A percentile compares a stretch with the other conserved stretches of the same genome.
Evolutionary conservation across 495 filamentous ascomycete genomes (phyloP).

Genomic region (Penicillium cinerascens): DNA sequence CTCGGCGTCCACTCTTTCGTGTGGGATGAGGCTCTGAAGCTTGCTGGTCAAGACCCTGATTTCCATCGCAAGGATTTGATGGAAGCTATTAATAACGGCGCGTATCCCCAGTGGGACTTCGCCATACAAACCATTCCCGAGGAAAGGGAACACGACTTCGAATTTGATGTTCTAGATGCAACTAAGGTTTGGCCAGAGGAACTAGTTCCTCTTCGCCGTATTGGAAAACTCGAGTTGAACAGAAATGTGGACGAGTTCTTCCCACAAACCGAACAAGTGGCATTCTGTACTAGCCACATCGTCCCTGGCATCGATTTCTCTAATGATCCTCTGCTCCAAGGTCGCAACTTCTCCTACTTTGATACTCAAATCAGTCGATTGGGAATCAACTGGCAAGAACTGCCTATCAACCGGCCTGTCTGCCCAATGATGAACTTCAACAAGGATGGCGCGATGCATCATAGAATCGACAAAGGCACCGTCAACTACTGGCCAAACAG

Average conservation of each 20-base stretch:
- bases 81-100: constrained; percentile 69
- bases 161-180: constrained; percentile 85
- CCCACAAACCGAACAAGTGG: constrained; percentile 73
- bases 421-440: constrained; percentile 59
- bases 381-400: constrained; percentile 79
- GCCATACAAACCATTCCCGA: constrained; percentile 75
- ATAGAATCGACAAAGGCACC: constrained; percentile 59
- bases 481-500: constrained; percentile 93
- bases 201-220: constrained; percentile 70
- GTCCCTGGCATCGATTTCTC: constrained; percentile 87
- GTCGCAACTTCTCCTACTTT: constrained; percentile 82
- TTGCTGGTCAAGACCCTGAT: constrained; percentile 78
- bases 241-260: constrained; percentile 84
- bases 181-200: constrained; percentile 93
- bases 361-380: constrained; percentile 83
- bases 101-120: constrained; percentile 77
- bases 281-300: constrained; percentile 85
- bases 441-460: constrained; percentile 34
- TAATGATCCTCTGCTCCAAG: constrained; percentile 77
- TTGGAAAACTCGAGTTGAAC: constrained; percentile 81
- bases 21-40: constrained; percentile 85
- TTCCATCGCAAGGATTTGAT: constrained; percentile 83
- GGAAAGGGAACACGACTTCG: constrained; percentile 70
- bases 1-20: constrained; percentile 80
- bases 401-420: constrained; percentile 75